Evolutionary conservation across 805 yeast genomes (phyloP), one percentile per base, ranked within the genome.

Genomic region (Candida krabiensis): DNA sequence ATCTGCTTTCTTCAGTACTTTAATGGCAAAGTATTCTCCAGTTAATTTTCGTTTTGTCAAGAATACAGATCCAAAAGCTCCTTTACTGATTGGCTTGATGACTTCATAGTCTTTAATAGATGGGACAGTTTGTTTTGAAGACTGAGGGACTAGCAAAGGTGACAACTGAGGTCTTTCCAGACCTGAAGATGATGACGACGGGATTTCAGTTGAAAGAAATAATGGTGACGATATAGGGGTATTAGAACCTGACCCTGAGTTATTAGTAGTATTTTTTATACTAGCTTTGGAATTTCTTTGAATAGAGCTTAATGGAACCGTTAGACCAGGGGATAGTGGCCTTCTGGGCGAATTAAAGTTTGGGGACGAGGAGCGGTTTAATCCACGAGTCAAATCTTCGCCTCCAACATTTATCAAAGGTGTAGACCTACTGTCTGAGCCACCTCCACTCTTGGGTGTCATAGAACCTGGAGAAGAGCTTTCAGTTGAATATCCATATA

Each of bases 41-140:
- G 97, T 91, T 9, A 84, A 62, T 52, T 80, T 83, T 53, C 93
- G 75, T 47, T 82, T 79, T 0, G 96, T 90, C 7, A 93, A 69
- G 60, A 81, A 93, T 2, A 93, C 99, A 25, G 95, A 84, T 0
- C 99, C 99, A 70, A 90, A 93, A 0, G 99, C 99, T 28, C 99
- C 99, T 55, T 88, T 86, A 54, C 96, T 87, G 35, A 93, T 88
- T 0, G 99, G 96, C 58, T 89, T 88, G 39, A 93, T 68, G 21
- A 93, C 77, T 52, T 88, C 96, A 61, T 89, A 93, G 59, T 95
- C 98, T 42, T 74, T 77, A 21, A 91, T 88, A 2, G 87, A 80
- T 0, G 95, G 93, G 3, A 71, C 64, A 0, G 67, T 51, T 0
- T 85, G 73, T 43, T 78, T 77, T 23, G 66, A 62, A 2, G 83